phyloP scores from a whole-genome alignment of 2,329 filamentous ascomycete species.

The Aspergillus fumigatiaffinis region DNA sequence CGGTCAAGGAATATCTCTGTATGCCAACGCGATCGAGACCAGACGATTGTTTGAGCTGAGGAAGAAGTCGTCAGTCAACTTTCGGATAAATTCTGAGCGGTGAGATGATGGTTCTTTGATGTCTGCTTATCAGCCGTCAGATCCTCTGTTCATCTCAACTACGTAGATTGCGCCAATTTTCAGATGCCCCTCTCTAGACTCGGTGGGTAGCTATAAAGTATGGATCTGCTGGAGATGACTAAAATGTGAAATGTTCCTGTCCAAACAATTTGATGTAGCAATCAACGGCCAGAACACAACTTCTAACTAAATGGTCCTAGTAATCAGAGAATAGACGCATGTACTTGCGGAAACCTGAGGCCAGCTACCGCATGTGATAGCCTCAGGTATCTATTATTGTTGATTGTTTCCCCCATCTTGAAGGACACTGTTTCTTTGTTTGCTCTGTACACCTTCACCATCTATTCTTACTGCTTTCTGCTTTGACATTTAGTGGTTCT shows the following conservation, averaged over 20 bases:
- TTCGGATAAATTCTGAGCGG: background rate
- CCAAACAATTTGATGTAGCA: background rate
- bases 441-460: background rate
- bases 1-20: background rate
- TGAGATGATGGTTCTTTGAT: background rate
- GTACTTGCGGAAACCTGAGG: background rate
- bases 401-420: background rate
- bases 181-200: background rate
- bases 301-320: background rate
- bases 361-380: background rate
- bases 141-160: background rate
- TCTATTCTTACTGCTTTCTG: background rate
- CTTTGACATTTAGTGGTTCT: background rate
- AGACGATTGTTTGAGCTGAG: background rate
- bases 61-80: background rate
- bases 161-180: background rate
- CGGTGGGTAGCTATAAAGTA: background rate
- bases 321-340: background rate
- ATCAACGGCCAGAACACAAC: background rate
- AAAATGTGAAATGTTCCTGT: background rate
- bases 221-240: background rate
- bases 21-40: background rate
- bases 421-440: background rate
- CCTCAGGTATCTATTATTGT: background rate
- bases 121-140: background rate